Percentiles rank a stretch among this genome's conserved stretches.
These are phyloP conservation scores for Sideroxylon spinosum DNA, from an alignment of 179 eudicot genomes.

Conservation along the genomic window DNA sequence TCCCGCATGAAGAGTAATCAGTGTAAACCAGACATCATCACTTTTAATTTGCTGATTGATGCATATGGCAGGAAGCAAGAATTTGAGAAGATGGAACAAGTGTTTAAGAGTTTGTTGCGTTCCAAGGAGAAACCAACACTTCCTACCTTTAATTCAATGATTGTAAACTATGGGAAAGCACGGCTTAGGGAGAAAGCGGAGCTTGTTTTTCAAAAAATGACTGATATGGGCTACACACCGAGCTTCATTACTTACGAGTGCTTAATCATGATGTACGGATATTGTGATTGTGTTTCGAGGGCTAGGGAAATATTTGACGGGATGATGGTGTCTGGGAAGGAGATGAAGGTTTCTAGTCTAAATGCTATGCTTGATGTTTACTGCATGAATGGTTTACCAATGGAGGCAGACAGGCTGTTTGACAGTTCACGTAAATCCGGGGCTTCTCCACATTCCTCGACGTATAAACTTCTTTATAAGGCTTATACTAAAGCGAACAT, in stretches of 20 bases:
- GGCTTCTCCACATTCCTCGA: conserved; percentile 52
- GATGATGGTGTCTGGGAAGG: conserved; percentile 48
- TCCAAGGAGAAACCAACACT: conserved; percentile 83
- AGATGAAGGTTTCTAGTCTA: conserved; percentile 64
- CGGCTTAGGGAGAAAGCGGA: conserved; percentile 85
- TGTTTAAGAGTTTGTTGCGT: conserved; percentile 73
- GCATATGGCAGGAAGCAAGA: conserved; percentile 91
- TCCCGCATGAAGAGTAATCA: conserved; percentile 71
- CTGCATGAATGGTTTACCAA: conserved; percentile 68
- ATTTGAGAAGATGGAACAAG: conserved; percentile 96
- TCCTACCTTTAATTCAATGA: conserved; percentile 92
- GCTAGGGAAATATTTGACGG: conserved; percentile 74
- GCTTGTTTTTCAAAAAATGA: conserved; percentile 51
- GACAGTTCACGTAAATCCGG: conserved; percentile 41
- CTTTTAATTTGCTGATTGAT: conserved; percentile 81
- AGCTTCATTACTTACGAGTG: conserved; percentile 78
- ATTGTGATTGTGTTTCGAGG: conserved; percentile 62
- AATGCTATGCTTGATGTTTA: conserved; percentile 91
- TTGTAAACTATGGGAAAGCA: conserved; percentile 89
- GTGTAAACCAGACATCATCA: conserved; percentile 77
- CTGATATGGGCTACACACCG: conserved; percentile 63
- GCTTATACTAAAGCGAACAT: conserved; percentile 84
- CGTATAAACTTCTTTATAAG: conserved; percentile 85
- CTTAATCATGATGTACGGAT: conserved; percentile 79
- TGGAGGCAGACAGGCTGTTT: conserved; percentile 71